These are phyloP conservation scores for Fomitopsis serialis DNA, from an alignment of 768 basidiomycete genomes.

Conservation along the genomic window DNA sequence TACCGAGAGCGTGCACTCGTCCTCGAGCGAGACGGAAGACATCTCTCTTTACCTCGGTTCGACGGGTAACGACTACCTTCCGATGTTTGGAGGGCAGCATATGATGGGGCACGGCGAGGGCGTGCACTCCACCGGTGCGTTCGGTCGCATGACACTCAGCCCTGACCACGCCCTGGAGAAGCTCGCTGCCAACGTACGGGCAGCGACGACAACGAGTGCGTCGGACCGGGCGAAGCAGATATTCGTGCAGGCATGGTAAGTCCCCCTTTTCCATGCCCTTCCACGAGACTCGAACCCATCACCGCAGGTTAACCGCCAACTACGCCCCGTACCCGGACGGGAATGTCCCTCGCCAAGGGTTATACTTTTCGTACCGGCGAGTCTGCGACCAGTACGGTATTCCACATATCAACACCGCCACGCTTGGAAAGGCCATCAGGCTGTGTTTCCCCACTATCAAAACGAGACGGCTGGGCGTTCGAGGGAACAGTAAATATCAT, in stretches of 20 bases:
- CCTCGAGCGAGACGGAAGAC: slow-evolving; percentile 87
- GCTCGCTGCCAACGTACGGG: slow-evolving; percentile 80
- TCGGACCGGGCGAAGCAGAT: slow-evolving; percentile 90
- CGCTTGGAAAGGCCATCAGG: slow-evolving; percentile 90
- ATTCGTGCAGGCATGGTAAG: slow-evolving; percentile 88
- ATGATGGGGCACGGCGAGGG: slow-evolving; percentile 27
- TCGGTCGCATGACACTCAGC: slow-evolving; percentile 71
- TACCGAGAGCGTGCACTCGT: slow-evolving; percentile 81
- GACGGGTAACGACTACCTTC: slow-evolving; percentile 51
- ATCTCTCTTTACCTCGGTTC: slow-evolving; percentile 69
- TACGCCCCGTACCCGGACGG: slow-evolving; percentile 90
- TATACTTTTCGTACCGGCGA: slow-evolving; percentile 89
- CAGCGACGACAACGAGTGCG: slow-evolving; percentile 86
- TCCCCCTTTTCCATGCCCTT: slow-evolving; percentile 14
- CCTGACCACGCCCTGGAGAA: slow-evolving; percentile 81
- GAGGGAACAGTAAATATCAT: slow-evolving; percentile 96
- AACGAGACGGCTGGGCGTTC: slow-evolving; percentile 85
- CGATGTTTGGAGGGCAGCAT: slow-evolving; percentile 50
- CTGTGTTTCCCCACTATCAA: slow-evolving; percentile 94
- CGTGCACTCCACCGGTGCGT: slow-evolving; percentile 66
- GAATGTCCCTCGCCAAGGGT: slow-evolving; percentile 88
- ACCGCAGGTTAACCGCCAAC: slow-evolving; percentile 73
- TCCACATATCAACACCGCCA: slow-evolving; percentile 93
- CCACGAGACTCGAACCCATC: slow-evolving; percentile 4
- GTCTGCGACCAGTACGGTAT: slow-evolving; percentile 92